Evolutionary conservation across 345 rosid species (phyloP), one percentile per base, ranked within the genome.

Genomic region (Mercurialis annua): DNA sequence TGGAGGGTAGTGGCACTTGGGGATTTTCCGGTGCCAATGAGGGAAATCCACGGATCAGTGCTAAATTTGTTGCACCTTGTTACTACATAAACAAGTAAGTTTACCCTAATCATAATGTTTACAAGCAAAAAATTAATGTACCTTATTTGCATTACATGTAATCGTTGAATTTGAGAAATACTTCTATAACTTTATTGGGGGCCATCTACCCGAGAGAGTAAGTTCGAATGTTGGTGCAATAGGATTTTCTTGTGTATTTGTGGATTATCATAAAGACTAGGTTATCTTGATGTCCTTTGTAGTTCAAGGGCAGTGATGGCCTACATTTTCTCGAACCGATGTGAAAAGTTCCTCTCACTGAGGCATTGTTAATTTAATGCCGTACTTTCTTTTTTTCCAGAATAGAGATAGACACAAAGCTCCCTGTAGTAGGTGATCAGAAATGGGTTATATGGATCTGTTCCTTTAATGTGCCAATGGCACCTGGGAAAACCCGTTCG

Each of bases 371-470:
- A 31, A 56, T 51, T 61, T 16, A 48, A 10, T 68, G 59, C 68
- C 17, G 10, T 43, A 17, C 29, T 42, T 40, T 9, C n/a, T 68
- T 15, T 59, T 52, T 50, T 64, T 73, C 33, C 83, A 94, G 97
- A 71, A 67, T 94, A 66, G 99, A 94, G 84, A 85, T 94, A 66
- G 97, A 89, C 73, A 85, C 95, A 2, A 94, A 86, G 74, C 85
- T 91, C 65, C 96, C 97, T 5, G 56, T 94, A 30, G 76, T 83
- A 0, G 96, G 99, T 70, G 92, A 85, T 57, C 83, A 91, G 76
- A 89, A 91, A 63, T 94, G 99, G 97, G 72, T 78, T 10, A 89
- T 94, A 70, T 94, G 99, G 99, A 91, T 94, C 52, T 91, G 97
- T 75, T 94, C 99, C 59, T 91, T 94, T 80, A 91, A 94, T 40